Percentiles rank a stretch among this genome's conserved stretches.
Conservation (phyloP, 139 green algal species). For the Chlamydomonas applanata region DNA sequence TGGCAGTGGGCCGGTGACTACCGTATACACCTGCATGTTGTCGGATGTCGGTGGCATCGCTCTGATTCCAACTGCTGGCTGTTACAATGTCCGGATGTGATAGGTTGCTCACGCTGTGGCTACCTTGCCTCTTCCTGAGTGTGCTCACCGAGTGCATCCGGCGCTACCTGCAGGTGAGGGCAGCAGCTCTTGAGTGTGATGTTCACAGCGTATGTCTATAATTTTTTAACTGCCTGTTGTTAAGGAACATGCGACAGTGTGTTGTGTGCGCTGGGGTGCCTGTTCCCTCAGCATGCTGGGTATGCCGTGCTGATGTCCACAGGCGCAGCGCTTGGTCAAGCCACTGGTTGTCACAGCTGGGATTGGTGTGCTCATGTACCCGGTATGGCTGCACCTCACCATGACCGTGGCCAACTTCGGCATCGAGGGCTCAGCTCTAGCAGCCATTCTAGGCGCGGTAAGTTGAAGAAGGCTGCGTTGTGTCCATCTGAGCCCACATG, state of each 20-base stretch:
- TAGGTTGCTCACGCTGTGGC: background rate
- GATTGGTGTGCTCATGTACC: background rate
- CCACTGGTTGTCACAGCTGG: background rate
- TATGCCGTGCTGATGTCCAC: background rate
- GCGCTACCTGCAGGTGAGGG: conserved; percentile 6
- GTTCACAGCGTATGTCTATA: too few species aligned
- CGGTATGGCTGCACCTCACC: conserved; percentile 3
- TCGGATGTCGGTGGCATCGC: background rate
- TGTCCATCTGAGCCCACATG: too few species aligned
- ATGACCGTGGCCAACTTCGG: conserved; percentile 23
- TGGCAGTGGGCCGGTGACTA: too few species aligned
- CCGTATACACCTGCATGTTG: background rate
- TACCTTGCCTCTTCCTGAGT: background rate
- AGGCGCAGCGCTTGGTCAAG: background rate
- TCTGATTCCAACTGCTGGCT: background rate
- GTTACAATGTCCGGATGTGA: background rate
- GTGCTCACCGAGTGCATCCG: background rate
- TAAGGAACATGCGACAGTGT: too few species aligned
- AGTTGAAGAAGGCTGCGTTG: too few species aligned
- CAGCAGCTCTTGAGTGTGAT: too few species aligned
- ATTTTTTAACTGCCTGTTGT: too few species aligned
- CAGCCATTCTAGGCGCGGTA: conserved; percentile 16
- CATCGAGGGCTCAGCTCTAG: conserved; percentile 63
- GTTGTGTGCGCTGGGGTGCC: too few species aligned
- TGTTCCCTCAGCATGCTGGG: background rate